A percentile compares a stretch with the other conserved stretches of the same genome.
phyloP scores from a whole-genome alignment of 805 yeast genomes.

The Starmerella tilneyi region DNA sequence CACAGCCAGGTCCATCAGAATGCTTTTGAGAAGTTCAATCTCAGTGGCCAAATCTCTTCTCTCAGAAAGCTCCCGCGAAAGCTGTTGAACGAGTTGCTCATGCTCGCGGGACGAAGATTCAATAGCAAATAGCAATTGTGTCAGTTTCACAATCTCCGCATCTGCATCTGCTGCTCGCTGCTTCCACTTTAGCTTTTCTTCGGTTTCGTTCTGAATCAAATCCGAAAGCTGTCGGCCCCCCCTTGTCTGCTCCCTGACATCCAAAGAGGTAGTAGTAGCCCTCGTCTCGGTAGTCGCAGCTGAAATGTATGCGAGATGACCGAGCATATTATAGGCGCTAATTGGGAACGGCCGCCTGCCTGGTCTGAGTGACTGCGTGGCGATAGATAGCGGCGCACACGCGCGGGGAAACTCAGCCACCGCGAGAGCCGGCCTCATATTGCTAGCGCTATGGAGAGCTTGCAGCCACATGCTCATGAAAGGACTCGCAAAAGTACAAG shows the following conservation, averaged over 20 bases:
- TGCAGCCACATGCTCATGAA: no score
- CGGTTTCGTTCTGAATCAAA: neutral
- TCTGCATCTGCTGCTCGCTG: neutral
- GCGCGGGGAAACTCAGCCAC: no score
- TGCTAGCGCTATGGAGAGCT: no score
- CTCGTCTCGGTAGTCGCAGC: no score
- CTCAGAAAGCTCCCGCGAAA: neutral
- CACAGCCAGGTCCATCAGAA: no score
- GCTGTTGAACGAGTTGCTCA: neutral
- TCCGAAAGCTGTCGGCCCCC: neutral
- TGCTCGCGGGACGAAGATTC: neutral
- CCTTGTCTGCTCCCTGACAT: no score
- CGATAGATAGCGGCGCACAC: no score
- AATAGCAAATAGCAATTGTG: neutral
- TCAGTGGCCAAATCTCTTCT: neutral
- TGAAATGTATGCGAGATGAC: neutral
- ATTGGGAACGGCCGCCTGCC: no score
- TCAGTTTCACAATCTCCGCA: neutral
- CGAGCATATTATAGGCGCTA: neutral
- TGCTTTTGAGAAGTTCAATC: neutral
- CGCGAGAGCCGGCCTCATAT: no score
- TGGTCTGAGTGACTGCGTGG: no score
- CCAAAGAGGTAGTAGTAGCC: no score
- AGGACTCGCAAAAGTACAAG: no score
- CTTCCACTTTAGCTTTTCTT: neutral